A percentile compares a stretch with the other conserved stretches of the same genome.
phyloP scores from a whole-genome alignment of 1,139 yeast species.

The Suhomyces bribrorum region DNA sequence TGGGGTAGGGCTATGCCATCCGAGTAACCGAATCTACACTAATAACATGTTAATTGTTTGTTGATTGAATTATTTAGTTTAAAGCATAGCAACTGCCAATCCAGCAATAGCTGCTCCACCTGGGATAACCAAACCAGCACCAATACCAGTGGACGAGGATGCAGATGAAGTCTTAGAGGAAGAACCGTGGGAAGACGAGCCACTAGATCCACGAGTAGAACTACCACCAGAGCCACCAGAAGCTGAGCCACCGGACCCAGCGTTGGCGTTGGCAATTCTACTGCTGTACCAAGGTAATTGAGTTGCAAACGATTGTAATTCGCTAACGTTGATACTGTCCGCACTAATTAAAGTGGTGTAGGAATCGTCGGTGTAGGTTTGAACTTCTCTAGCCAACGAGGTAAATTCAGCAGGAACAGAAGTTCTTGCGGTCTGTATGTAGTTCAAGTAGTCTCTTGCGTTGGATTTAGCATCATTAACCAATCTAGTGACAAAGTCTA shows the following conservation, averaged over 20 bases:
- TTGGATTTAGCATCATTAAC: slow-evolving; percentile 29
- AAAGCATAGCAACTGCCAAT: slow-evolving; percentile 11
- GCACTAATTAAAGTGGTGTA: slow-evolving; percentile 40
- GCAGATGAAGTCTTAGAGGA: slow-evolving; percentile 4
- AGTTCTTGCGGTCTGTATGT: slow-evolving; percentile 24
- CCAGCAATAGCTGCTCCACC: slow-evolving; percentile 13
- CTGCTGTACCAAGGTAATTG: slow-evolving; percentile 42
- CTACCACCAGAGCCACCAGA: slow-evolving; percentile 10
- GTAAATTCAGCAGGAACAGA: slow-evolving; percentile 27
- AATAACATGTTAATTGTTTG: background rate
- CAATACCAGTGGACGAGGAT: slow-evolving; percentile 7
- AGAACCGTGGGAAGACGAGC: slow-evolving; percentile 4
- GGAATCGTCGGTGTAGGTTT: slow-evolving; percentile 38
- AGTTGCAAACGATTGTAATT: slow-evolving; percentile 36
- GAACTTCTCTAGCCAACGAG: slow-evolving; percentile 28
- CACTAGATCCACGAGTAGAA: too few species aligned
- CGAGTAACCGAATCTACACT: background rate
- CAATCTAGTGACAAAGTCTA: slow-evolving; percentile 30
- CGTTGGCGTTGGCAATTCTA: slow-evolving; percentile 21
- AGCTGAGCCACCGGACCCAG: slow-evolving; percentile 12
- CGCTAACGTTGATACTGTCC: slow-evolving; percentile 16
- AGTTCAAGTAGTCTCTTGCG: slow-evolving; percentile 25
- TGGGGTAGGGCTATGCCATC: background rate
- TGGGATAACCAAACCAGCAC: slow-evolving; percentile 8
- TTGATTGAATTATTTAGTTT: background rate